A percentile compares a stretch with the other conserved stretches of the same genome.
Conservation (phyloP, 257 asterid genomes). For the Nicotiana undulata region DNA sequence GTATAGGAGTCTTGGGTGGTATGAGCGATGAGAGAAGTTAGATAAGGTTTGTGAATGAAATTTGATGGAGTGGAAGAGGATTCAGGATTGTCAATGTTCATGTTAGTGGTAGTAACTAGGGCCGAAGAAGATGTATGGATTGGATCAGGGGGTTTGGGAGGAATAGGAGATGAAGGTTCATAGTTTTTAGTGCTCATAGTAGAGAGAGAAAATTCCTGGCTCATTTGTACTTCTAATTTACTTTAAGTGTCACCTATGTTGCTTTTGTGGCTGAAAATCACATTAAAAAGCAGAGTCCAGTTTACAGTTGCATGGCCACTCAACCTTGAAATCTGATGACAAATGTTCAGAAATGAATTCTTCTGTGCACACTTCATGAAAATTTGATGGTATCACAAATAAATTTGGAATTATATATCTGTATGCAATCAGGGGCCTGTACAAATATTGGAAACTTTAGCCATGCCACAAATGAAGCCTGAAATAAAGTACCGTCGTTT, state of each 20-base stretch:
- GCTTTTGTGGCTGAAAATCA: background rate
- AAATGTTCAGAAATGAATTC: background rate
- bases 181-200: too few relatives aligned
- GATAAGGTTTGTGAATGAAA: too few relatives aligned
- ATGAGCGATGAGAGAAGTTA: too few relatives aligned
- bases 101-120: too few relatives aligned
- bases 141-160: too few relatives aligned
- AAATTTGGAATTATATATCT: background rate
- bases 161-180: too few relatives aligned
- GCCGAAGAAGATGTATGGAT: too few relatives aligned
- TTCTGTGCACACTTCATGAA: background rate
- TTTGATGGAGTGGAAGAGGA: too few relatives aligned
- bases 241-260: conserved; percentile 4
- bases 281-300: background rate
- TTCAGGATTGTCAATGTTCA: too few relatives aligned
- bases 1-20: too few relatives aligned
- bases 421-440: background rate
- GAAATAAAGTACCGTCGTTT: background rate
- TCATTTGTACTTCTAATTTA: too few relatives aligned
- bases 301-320: background rate
- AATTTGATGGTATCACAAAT: background rate
- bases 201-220: too few relatives aligned
- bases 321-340: background rate
- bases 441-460: background rate
- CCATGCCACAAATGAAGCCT: background rate